Percentiles rank a stretch among this genome's conserved stretches.
Conservation (phyloP, 163 green algal species). For the Scenedesmus sp. region DNA sequence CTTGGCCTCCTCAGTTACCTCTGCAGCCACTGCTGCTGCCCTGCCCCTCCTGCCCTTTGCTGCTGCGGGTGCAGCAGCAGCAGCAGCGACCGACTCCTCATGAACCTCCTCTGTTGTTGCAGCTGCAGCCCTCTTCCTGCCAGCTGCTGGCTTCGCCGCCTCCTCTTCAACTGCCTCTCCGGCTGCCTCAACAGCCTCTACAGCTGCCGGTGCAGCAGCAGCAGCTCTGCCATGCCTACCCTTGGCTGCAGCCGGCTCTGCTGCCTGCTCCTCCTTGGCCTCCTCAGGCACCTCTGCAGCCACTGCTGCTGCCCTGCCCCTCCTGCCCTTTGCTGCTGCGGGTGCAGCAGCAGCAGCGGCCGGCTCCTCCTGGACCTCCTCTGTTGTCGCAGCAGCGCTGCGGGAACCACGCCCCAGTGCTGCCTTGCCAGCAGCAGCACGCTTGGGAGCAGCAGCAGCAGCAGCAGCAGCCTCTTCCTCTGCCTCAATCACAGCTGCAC, state of each 20-base stretch:
- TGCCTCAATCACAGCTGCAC: background rate
- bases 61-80: background rate
- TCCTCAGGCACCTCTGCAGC: background rate
- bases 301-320: background rate
- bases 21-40: constrained; percentile 11
- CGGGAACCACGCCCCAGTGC: background rate
- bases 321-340: constrained; percentile 18
- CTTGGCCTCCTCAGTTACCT: background rate
- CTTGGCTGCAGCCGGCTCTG: background rate
- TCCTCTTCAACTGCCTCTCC: background rate
- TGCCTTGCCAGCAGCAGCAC: constrained; percentile 22
- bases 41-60: background rate
- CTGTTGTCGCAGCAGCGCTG: constrained; percentile 1
- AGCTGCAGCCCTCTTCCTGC: constrained; percentile 18
- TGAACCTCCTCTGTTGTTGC: too few species aligned
- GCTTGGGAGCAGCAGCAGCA: background rate
- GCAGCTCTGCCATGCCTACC: background rate
- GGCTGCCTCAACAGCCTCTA: background rate
- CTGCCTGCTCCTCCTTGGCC: background rate
- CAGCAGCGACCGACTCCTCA: too few species aligned
- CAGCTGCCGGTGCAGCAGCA: background rate
- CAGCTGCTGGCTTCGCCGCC: constrained; percentile 2
- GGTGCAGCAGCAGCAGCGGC: background rate
- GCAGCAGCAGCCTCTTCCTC: background rate
- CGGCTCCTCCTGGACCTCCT: background rate